phyloP scores from a whole-genome alignment of 805 yeast genomes.

The Helenozyma rhizophorensis region DNA sequence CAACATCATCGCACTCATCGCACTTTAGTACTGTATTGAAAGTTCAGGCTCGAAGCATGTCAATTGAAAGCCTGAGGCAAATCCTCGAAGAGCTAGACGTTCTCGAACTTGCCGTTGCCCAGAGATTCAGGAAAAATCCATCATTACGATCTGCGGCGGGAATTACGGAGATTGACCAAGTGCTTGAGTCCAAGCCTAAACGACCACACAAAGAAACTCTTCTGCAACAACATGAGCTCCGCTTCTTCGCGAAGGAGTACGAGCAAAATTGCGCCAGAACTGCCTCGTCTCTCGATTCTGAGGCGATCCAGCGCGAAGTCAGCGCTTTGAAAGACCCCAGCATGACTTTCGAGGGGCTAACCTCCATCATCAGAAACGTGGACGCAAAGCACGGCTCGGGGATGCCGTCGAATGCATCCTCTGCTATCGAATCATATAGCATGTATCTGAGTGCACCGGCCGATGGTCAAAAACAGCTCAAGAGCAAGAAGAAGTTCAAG shows the following conservation, averaged over 20 bases:
- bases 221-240: slow-evolving; percentile 66
- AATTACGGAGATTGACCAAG: slow-evolving; percentile 6
- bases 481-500: slow-evolving; percentile 18
- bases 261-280: slow-evolving; percentile 15
- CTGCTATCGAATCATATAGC: slow-evolving; percentile 10
- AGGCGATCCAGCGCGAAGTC: slow-evolving; percentile 9
- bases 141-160: slow-evolving; percentile 33
- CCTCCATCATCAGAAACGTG: slow-evolving; percentile 20
- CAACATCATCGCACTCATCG: too few relatives aligned
- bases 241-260: slow-evolving; percentile 46
- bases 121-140: slow-evolving; percentile 61
- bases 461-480: slow-evolving; percentile 16
- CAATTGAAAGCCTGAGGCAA: slow-evolving; percentile 32
- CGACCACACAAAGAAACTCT: slow-evolving; percentile 49
- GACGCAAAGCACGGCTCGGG: slow-evolving; percentile 13
- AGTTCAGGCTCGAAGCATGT: slow-evolving; percentile 4
- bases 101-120: slow-evolving; percentile 62
- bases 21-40: too few relatives aligned
- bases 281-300: not conserved
- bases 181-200: slow-evolving; percentile 21
- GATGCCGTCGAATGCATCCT: slow-evolving; percentile 14
- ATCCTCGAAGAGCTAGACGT: slow-evolving; percentile 63
- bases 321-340: slow-evolving; percentile 16
- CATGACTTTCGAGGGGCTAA: slow-evolving; percentile 30
- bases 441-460: slow-evolving; percentile 28